Evolutionary conservation across 2,329 filamentous ascomycete genomes (phyloP).

Genomic region (Cladophialophora yegresii): DNA sequence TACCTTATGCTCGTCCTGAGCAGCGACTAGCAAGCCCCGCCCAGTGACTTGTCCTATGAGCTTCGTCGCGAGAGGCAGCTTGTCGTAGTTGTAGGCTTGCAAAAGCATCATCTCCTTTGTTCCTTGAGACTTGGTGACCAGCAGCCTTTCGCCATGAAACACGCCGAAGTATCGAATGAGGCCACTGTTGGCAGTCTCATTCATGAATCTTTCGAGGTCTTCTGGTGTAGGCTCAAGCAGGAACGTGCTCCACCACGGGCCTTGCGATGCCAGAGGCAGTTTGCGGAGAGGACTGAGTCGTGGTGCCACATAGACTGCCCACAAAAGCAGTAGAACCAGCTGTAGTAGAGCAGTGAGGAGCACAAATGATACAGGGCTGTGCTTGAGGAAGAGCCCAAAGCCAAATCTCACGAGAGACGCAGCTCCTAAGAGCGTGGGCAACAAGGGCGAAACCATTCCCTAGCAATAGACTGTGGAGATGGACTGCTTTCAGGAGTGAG

Average conservation of each 20-base stretch:
- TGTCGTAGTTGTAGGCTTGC: slow-evolving; percentile 69
- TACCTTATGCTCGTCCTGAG: slow-evolving; percentile 80
- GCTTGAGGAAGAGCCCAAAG: neutral
- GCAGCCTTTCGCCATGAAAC: slow-evolving; percentile 63
- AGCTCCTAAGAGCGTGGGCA: slow-evolving; percentile 13
- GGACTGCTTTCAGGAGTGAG: neutral
- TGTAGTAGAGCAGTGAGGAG: slow-evolving; percentile 5
- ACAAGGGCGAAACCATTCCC: neutral
- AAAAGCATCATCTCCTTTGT: slow-evolving; percentile 69
- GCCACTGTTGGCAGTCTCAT: slow-evolving; percentile 65
- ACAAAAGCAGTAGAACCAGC: slow-evolving; percentile 6
- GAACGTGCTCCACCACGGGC: slow-evolving; percentile 26
- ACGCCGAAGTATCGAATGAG: slow-evolving; percentile 66
- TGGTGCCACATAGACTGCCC: slow-evolving; percentile 21
- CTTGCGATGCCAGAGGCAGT: slow-evolving; percentile 27
- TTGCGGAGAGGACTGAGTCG: slow-evolving; percentile 38
- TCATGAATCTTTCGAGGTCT: slow-evolving; percentile 51
- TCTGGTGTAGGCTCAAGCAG: slow-evolving; percentile 14
- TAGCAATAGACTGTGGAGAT: neutral
- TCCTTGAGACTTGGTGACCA: slow-evolving; percentile 63
- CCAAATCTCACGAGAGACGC: slow-evolving; percentile 10
- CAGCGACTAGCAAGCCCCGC: slow-evolving; percentile 64
- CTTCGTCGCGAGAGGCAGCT: slow-evolving; percentile 52
- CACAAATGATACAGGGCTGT: slow-evolving; percentile 3
- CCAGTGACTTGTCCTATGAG: slow-evolving; percentile 45